Evolutionary conservation across 331 rosid genomes (phyloP), one percentile per base, ranked within the genome.

Genomic region (Phaseolus coccineus): DNA sequence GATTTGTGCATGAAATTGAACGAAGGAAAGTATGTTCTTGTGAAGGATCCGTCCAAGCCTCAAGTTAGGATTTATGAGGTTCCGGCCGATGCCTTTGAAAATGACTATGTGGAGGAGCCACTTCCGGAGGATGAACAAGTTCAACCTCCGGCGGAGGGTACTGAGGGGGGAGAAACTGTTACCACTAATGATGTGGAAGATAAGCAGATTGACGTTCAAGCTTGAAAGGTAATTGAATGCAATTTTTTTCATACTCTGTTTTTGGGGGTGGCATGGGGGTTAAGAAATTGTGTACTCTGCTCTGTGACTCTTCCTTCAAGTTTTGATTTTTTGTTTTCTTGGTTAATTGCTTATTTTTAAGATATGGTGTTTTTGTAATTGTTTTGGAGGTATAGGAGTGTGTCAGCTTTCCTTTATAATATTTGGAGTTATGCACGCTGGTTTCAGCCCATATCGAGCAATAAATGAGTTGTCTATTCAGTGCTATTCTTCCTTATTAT

Each of bases 21-120:
- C 15, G 98, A 94, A 79, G 98, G 98, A 1, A 92, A 92, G 77
- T 94, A 94, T 78, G 97, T 94, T 24, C 85, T 94, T 50, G 97
- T 94, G 53, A 94, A 94, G 87, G 97, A 94, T 77, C 98, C 97
- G 11, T 65, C 95, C 1, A 94, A 94, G 89, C 98, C 98, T 0
- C 97, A 94, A 69, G 95, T 94, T 84, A 89, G 98, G 83, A 94
- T 94, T 73, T 94, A 94, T 71, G 97, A 94, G 84, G 97, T 94
- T 77, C 97, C 97, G 0, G 82, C 84, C 0, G 96, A 94, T 86
- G 95, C 98, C 0, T 94, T 94, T 77, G 97, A 94, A 80, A 94
- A 94, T 37, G 98, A 94, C 81, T 94, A 92, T 52, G 96, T 90
- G 52, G 98, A 94, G 87, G 98, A 92, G 81, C 98, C 98, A 0